Percentiles rank a stretch among this genome's conserved stretches.
These are phyloP conservation scores for Suillus placidus DNA, from an alignment of 768 basidiomycete genomes.

Conservation along the genomic window DNA sequence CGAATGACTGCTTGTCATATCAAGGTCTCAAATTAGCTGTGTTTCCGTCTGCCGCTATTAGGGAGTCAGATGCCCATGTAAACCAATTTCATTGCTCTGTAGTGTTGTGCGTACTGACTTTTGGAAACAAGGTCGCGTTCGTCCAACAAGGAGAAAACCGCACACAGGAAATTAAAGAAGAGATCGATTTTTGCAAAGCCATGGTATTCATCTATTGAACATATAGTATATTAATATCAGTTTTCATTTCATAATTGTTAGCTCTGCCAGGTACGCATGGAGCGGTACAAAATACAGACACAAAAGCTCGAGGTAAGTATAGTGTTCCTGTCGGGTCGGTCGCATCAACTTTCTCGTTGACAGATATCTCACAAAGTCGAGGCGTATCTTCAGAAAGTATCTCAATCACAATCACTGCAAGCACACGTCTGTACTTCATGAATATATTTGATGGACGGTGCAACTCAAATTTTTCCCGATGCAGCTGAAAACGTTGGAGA, in stretches of 20 bases:
- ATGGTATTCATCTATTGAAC: conserved; percentile 2
- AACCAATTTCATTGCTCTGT: not conserved
- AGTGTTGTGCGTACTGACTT: not conserved
- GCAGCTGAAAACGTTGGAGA: conserved; percentile 10
- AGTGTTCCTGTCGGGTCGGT: not conserved
- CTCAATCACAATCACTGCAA: conserved; percentile 6
- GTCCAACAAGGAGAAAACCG: not conserved
- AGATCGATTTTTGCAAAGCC: conserved; percentile 6
- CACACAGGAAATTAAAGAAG: conserved; percentile 1
- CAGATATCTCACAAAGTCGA: not conserved
- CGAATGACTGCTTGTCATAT: not conserved
- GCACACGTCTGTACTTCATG: conserved; percentile 7
- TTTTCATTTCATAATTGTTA: conserved; percentile 1
- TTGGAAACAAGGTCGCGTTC: not conserved
- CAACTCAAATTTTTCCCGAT: not conserved
- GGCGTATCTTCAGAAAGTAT: conserved; percentile 9
- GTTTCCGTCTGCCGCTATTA: conserved; percentile 6
- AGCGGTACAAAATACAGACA: conserved; percentile 3
- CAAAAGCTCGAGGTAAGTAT: not conserved
- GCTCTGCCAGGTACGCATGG: conserved; percentile 2
- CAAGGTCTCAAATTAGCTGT: conserved; percentile 3
- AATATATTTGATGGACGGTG: not conserved
- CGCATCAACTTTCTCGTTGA: not conserved
- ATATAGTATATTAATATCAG: not conserved
- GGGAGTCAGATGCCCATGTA: not conserved